phyloP scores from a whole-genome alignment of 108 stramenopile species.

The Parietichytrium sp. region DNA sequence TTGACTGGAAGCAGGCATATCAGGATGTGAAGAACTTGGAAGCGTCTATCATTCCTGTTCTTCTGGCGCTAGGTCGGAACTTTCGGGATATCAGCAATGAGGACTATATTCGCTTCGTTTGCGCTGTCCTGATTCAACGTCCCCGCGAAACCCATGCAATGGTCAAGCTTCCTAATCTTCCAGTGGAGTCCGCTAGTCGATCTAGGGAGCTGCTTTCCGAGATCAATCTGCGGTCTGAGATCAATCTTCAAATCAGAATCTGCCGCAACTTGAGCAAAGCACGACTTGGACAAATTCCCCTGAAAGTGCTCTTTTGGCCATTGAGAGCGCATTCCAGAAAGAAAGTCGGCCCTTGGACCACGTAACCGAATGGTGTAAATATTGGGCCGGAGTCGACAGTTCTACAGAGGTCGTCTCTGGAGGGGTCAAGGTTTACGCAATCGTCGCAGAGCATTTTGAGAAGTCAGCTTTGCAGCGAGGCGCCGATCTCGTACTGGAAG shows the following conservation, averaged over 20 bases:
- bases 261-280: neutral
- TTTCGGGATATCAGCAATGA: neutral
- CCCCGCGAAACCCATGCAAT: neutral
- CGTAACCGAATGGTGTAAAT: neutral
- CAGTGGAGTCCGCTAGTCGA: neutral
- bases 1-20: neutral
- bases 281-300: neutral
- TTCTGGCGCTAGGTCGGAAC: neutral
- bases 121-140: neutral
- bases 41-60: neutral
- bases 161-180: neutral
- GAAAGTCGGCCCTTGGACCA: neutral
- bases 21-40: neutral
- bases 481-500: neutral
- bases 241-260: neutral
- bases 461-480: neutral
- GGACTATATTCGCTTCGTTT: slow-evolving; percentile 34
- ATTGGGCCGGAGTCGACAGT: neutral
- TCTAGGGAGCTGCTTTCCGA: neutral
- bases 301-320: neutral
- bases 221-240: too few relatives aligned
- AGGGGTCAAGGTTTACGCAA: neutral
- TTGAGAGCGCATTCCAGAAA: neutral
- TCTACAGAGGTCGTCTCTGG: neutral
- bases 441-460: neutral